Evolutionary conservation across 2,329 filamentous ascomycete genomes (phyloP).

Genomic region (Monosporascus sp.): DNA sequence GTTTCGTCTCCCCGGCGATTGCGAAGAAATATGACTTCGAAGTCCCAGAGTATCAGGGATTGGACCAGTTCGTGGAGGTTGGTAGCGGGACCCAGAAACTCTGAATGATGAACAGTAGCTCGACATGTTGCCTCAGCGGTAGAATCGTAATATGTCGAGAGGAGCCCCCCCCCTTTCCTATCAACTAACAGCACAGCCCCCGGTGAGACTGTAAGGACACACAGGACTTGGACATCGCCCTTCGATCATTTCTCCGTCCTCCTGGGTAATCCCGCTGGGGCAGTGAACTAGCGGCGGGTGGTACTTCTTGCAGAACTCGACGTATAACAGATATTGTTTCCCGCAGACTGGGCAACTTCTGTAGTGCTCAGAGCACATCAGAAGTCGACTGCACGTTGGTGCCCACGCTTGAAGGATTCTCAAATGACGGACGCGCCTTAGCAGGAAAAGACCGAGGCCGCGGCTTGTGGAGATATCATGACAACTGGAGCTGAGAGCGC

Average conservation of each 20-base stretch:
- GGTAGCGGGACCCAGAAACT: conserved; percentile 45
- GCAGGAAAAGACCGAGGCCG: not conserved
- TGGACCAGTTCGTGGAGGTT: conserved; percentile 87
- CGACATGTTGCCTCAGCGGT: not conserved
- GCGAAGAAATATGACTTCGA: conserved; percentile 83
- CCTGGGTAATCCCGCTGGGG: conserved; percentile 35
- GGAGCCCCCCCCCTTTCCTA: conserved; percentile 1
- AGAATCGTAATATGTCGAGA: not conserved
- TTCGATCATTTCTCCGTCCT: conserved; percentile 42
- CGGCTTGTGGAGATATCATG: not conserved
- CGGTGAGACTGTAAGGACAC: conserved; percentile 52
- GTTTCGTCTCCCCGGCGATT: conserved; percentile 73
- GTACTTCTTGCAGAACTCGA: conserved; percentile 49
- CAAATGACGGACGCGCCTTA: not conserved
- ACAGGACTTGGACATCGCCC: conserved; percentile 53
- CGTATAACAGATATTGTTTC: conserved; percentile 53
- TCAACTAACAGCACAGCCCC: conserved; percentile 52
- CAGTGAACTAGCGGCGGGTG: conserved; percentile 44
- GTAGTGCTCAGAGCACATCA: conserved; percentile 56
- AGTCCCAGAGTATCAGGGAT: conserved; percentile 73
- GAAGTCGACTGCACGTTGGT: conserved; percentile 19
- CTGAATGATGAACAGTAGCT: conserved; percentile 26
- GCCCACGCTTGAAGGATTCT: not conserved
- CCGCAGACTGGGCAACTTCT: conserved; percentile 54
- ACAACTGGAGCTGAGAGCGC: not conserved